Evolutionary conservation across 2,329 filamentous ascomycete species (phyloP), one percentile per base, ranked within the genome.

Genomic region (Fusarium marasasianum): DNA sequence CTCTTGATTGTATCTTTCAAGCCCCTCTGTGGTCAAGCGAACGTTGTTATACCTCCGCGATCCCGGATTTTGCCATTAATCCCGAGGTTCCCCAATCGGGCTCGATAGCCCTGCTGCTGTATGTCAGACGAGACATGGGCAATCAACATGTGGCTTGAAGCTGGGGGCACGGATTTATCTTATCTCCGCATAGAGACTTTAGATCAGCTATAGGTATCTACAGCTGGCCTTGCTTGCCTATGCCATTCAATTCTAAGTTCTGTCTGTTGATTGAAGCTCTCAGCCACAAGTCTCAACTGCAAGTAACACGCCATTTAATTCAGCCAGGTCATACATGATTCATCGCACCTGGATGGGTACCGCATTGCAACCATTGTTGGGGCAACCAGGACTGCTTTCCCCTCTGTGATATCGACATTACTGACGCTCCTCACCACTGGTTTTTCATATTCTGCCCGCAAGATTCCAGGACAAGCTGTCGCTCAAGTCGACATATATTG

Each of bases 101-200:
- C 15, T n/a, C 7, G 5, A 29, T 37, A 8, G 35, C 26, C 11
- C 12, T 8, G 6, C 1, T 43, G 37, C 53, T 56, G 53, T 7
- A 43, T 31, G 53, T 56, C 35, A 56, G 53, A 43, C 17, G 15
- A 43, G 26, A 10, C 6, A 5, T 15, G 15, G 3, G 37, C 3
- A 12, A n/a, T 24, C 12, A n/a, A 11, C 6, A 8, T 20, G 26
- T 24, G 53, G 53, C 26, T 33, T 17, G 24, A 11, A 7, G 11
- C 8, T 33, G 6, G 22, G 5, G 4, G 8, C 11, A 20, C 54
- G 54, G 54, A 56, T 20, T 44, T 56, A 56, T 44, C 38, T 33
- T 56, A 45, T 56, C 54, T 44, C 54, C 54, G 53, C 11, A 20
- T 45, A 17, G n/a, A 40, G 18, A 38, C 37, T 38, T 38, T 38